Conservation (phyloP, 2,329 filamentous ascomycete genomes). For the Claviceps purpurea region DNA sequence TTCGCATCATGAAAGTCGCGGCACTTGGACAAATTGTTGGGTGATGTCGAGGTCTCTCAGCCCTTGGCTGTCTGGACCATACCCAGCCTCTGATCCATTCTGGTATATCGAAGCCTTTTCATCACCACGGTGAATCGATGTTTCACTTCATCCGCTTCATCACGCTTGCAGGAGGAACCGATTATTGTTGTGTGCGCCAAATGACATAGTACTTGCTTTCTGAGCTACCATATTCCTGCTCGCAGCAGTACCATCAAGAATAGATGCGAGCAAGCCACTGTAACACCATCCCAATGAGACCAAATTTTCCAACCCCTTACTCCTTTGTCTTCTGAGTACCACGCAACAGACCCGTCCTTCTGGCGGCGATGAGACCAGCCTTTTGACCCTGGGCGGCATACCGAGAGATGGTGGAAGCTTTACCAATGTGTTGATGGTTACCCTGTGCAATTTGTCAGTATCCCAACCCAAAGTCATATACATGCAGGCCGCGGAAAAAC, state of each 20-base stretch:
- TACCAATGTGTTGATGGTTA: constrained; percentile 99
- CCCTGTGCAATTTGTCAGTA: constrained; percentile 45
- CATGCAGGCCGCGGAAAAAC: constrained; percentile 18
- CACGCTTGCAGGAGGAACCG: constrained; percentile 39
- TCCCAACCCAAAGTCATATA: constrained; percentile 4
- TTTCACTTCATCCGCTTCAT: constrained; percentile 9
- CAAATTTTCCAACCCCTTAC: constrained; percentile 43
- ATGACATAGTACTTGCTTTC: constrained; percentile 35
- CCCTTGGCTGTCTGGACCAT: neutral
- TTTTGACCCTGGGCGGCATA: constrained; percentile 98
- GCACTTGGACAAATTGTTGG: no score
- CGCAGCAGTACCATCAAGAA: constrained; percentile 32
- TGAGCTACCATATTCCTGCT: constrained; percentile 34
- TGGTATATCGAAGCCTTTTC: neutral
- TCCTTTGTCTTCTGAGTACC: constrained; percentile 99
- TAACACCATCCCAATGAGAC: constrained; percentile 53
- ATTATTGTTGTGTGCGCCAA: constrained; percentile 40
- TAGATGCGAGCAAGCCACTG: constrained; percentile 47
- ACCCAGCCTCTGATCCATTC: neutral
- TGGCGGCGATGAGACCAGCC: constrained; percentile 99
- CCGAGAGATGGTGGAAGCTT: constrained; percentile 97
- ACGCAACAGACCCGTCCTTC: constrained; percentile 98
- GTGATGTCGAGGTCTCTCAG: no score
- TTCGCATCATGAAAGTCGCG: no score
- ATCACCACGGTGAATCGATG: neutral